phyloP scores from a whole-genome alignment of 108 stramenopile genomes.

The Licmophora abbreviata region DNA sequence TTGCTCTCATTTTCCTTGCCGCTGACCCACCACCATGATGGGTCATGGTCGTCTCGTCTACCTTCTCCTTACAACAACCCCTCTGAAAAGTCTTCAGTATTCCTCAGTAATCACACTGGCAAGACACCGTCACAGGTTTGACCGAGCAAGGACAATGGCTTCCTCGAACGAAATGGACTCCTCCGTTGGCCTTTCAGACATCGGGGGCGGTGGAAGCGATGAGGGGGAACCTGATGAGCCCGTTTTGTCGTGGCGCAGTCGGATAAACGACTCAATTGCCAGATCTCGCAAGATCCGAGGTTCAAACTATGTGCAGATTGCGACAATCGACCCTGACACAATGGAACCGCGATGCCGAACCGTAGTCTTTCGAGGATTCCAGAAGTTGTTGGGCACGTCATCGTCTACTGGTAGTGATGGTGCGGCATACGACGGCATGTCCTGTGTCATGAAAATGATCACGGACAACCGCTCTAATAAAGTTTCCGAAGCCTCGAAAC shows the following conservation, averaged over 20 bases:
- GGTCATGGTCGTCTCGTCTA: too few relatives aligned
- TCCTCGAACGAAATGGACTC: too few relatives aligned
- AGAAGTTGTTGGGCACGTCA: slow-evolving; percentile 3
- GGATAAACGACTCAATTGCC: slow-evolving; percentile 63
- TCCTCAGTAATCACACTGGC: too few relatives aligned
- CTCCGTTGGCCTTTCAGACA: too few relatives aligned
- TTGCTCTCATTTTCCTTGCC: too few relatives aligned
- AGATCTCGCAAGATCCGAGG: slow-evolving; percentile 78
- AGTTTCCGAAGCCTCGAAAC: slow-evolving; percentile 17
- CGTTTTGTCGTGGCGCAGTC: slow-evolving; percentile 52
- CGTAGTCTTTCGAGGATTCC: slow-evolving; percentile 67
- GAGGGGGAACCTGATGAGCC: too few relatives aligned
- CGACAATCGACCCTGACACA: slow-evolving; percentile 48
- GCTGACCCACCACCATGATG: too few relatives aligned
- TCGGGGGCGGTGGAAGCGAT: too few relatives aligned
- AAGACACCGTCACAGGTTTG: too few relatives aligned
- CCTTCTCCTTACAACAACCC: too few relatives aligned
- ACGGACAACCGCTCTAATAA: slow-evolving; percentile 75
- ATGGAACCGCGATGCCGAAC: slow-evolving; percentile 76
- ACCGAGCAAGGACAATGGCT: too few relatives aligned
- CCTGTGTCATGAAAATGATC: slow-evolving; percentile 68
- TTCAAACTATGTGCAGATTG: slow-evolving; percentile 83
- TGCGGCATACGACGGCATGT: slow-evolving; percentile 4
- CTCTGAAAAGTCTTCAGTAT: too few relatives aligned
- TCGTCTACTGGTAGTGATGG: neutral